These are phyloP conservation scores for Neurospora sp. DNA, from an alignment of 495 filamentous ascomycete species.

Conservation along the genomic window DNA sequence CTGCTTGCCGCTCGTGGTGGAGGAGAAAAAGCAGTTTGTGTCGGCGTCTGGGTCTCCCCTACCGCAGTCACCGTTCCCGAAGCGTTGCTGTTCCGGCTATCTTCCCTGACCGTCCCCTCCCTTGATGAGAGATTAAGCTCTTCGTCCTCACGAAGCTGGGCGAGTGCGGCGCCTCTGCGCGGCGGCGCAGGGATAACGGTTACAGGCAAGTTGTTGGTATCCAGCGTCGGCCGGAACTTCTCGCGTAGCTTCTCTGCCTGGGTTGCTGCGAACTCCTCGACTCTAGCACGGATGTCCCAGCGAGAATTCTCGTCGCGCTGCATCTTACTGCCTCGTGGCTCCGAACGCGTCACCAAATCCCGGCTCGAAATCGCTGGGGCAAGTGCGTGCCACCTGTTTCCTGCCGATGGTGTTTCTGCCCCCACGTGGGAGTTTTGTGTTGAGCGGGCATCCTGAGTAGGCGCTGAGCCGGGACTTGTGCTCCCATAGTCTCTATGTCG, in stretches of 20 bases:
- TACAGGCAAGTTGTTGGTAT: slow-evolving; percentile 39
- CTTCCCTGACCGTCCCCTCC: neutral
- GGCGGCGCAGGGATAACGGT: slow-evolving; percentile 40
- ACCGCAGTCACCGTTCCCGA: slow-evolving; percentile 1
- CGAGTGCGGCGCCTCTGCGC: slow-evolving; percentile 34
- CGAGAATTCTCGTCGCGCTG: slow-evolving; percentile 1
- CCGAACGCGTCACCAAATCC: slow-evolving; percentile 15
- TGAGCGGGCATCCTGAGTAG: slow-evolving; percentile 7
- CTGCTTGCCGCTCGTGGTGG: neutral
- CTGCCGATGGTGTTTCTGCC: neutral
- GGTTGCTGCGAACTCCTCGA: slow-evolving; percentile 38
- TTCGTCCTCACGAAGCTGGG: slow-evolving; percentile 34
- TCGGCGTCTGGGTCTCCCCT: neutral
- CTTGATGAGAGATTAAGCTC: slow-evolving; percentile 10
- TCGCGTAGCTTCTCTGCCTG: slow-evolving; percentile 38
- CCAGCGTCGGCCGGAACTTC: slow-evolving; percentile 33
- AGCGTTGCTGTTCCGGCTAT: slow-evolving; percentile 5
- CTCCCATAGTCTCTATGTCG: slow-evolving; percentile 16
- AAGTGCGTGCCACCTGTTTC: slow-evolving; percentile 20
- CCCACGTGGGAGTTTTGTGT: neutral
- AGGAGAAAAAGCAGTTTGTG: neutral
- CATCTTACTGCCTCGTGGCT: neutral
- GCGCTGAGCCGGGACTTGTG: slow-evolving; percentile 4
- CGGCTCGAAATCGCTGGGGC: slow-evolving; percentile 9
- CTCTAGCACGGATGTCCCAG: slow-evolving; percentile 35